These are phyloP conservation scores for Populus deltoides DNA, from an alignment of 345 rosid genomes.

Conservation along the genomic window DNA sequence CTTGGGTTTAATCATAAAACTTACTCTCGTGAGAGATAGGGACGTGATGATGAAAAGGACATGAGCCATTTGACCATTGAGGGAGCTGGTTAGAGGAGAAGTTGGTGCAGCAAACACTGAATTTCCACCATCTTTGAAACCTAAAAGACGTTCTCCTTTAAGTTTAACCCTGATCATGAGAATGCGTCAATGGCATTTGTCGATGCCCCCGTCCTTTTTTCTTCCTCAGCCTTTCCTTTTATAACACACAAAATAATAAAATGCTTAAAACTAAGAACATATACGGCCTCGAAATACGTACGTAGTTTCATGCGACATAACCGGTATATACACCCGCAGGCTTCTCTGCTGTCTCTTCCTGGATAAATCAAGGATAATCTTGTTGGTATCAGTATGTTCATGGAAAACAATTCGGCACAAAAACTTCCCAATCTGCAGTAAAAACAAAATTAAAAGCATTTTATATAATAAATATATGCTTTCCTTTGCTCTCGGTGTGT, in stretches of 20 bases:
- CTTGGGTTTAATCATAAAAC: background rate
- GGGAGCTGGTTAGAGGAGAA: conserved; percentile 43
- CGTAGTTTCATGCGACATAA: background rate
- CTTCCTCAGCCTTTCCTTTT: conserved; percentile 1
- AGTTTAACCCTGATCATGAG: background rate
- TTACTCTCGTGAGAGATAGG: conserved; percentile 5
- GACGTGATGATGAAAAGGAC: conserved; percentile 13
- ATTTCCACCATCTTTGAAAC: conserved; percentile 26
- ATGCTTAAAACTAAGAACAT: background rate
- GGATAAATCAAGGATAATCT: background rate
- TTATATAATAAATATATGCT: too few relatives aligned
- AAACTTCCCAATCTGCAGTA: background rate
- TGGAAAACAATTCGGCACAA: background rate
- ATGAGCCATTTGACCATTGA: conserved; percentile 34
- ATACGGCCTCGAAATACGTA: background rate
- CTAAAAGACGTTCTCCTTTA: conserved; percentile 10
- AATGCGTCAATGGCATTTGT: conserved; percentile 20
- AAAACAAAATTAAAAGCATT: too few relatives aligned
- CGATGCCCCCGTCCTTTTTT: conserved; percentile 24
- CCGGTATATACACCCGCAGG: background rate
- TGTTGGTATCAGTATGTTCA: background rate
- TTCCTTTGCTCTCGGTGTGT: too few relatives aligned
- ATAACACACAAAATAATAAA: too few relatives aligned
- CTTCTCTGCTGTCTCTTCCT: background rate
- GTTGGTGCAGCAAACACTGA: conserved; percentile 46